phyloP scores from a whole-genome alignment of 2,329 filamentous ascomycete genomes.

The Verruconis gallopava region DNA sequence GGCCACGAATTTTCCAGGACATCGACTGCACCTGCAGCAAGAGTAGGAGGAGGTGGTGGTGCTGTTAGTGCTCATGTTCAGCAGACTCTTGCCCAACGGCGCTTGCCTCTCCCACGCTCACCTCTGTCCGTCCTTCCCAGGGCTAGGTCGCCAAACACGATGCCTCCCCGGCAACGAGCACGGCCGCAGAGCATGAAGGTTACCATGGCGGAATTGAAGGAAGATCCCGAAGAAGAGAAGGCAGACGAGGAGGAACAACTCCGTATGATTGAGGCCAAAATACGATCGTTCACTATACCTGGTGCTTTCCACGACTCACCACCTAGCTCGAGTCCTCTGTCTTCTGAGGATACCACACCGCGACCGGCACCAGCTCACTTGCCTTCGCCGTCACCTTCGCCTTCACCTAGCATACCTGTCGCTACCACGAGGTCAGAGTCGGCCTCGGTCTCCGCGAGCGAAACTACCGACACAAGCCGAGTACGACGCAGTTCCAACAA shows the following conservation, averaged over 20 bases:
- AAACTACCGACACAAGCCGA: constrained; percentile 21
- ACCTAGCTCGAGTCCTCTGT: background rate
- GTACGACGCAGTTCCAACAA: background rate
- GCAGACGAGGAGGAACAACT: constrained; percentile 4
- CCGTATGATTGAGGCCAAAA: background rate
- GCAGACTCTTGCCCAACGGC: background rate
- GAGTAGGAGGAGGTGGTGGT: background rate
- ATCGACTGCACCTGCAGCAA: constrained; percentile 16
- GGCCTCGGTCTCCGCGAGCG: constrained; percentile 54
- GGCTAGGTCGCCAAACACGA: background rate
- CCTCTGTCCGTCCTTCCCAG: background rate
- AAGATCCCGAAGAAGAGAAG: constrained; percentile 9
- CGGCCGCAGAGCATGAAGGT: constrained; percentile 1
- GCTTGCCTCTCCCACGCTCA: background rate
- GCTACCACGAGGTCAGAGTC: constrained; percentile 36
- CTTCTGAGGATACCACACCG: constrained; percentile 20
- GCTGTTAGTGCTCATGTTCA: background rate
- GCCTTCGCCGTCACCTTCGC: constrained; percentile 31
- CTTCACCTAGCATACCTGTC: background rate
- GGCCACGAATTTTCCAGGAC: constrained; percentile 20
- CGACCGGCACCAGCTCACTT: background rate
- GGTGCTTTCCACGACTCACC: constrained; percentile 7
- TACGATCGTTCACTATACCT: constrained; percentile 5
- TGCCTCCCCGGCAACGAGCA: background rate
- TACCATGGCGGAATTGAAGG: constrained; percentile 8